Conservation (phyloP, 2,329 filamentous ascomycete species). For the Moelleriella libera region DNA sequence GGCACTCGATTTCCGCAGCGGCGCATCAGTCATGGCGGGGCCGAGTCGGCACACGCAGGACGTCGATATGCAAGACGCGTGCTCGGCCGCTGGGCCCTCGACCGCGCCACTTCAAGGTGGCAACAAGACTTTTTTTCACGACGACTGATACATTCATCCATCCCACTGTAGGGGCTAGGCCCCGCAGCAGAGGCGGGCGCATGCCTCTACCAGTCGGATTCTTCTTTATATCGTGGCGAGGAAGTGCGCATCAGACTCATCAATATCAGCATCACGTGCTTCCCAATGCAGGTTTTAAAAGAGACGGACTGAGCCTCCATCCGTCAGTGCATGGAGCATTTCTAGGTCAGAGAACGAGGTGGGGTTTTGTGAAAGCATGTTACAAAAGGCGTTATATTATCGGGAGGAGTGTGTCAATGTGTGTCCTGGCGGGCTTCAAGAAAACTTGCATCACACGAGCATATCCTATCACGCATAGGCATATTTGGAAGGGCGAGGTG, state of each 20-base stretch:
- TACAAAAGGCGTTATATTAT: slow-evolving; percentile 19
- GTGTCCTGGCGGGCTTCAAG: not conserved
- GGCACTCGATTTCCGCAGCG: slow-evolving; percentile 26
- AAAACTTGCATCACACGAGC: slow-evolving; percentile 13
- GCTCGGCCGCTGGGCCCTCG: slow-evolving; percentile 38
- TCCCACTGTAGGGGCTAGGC: not conserved
- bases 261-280: too few relatives aligned
- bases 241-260: too few relatives aligned
- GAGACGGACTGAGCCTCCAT: too few relatives aligned
- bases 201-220: too few relatives aligned
- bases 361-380: slow-evolving; percentile 14
- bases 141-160: slow-evolving; percentile 17
- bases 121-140: slow-evolving; percentile 36
- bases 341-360: too few relatives aligned
- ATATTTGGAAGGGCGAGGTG: not conserved
- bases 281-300: too few relatives aligned
- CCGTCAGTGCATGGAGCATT: too few relatives aligned
- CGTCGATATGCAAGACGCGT: slow-evolving; percentile 41
- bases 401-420: slow-evolving; percentile 6
- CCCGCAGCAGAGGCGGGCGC: too few relatives aligned
- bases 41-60: slow-evolving; percentile 27
- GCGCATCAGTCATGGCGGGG: slow-evolving; percentile 13
- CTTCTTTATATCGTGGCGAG: too few relatives aligned
- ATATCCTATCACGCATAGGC: slow-evolving; percentile 2
- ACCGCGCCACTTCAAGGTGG: slow-evolving; percentile 16